Evolutionary conservation across 352 stramenopile genomes (phyloP).

Genomic region (Plasmopara muralis): DNA sequence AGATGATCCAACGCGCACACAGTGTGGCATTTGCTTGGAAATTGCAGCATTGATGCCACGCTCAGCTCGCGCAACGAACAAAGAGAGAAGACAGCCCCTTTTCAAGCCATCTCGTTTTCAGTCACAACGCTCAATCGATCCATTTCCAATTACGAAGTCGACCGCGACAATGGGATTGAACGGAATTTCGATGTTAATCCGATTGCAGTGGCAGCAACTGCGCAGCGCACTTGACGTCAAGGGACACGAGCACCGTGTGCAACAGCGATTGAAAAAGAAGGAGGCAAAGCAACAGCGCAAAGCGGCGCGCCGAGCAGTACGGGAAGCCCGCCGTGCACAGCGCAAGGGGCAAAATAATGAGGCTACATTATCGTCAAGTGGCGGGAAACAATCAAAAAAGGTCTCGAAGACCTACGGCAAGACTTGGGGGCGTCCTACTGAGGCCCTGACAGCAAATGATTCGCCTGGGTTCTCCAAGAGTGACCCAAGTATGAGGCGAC

Average conservation of each 20-base stretch:
- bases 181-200: constrained; percentile 27
- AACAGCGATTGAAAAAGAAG: constrained; percentile 27
- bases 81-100: constrained; percentile 6
- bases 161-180: constrained; percentile 30
- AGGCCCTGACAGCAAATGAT: constrained; percentile 16
- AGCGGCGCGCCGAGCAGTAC: constrained; percentile 17
- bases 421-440: constrained; percentile 15
- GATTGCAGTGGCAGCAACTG: constrained; percentile 31
- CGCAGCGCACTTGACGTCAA: constrained; percentile 17
- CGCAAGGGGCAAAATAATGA: constrained; percentile 22
- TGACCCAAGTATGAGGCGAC: constrained; percentile 14
- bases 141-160: constrained; percentile 14
- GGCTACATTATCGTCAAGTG: neutral
- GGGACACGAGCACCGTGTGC: constrained; percentile 17
- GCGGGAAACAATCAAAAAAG: constrained; percentile 1
- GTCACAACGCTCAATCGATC: no score
- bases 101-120: neutral
- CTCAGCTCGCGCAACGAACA: constrained; percentile 6
- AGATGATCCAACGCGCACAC: constrained; percentile 20
- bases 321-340: constrained; percentile 22
- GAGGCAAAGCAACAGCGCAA: constrained; percentile 32
- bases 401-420: neutral
- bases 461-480: constrained; percentile 13
- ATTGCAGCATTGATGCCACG: constrained; percentile 17
- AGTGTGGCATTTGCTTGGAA: constrained; percentile 19